Percentiles rank a stretch among this genome's conserved stretches.
Evolutionary conservation across 192 early-diverging fungal species (phyloP).

Genomic region (Podila minutissima): DNA sequence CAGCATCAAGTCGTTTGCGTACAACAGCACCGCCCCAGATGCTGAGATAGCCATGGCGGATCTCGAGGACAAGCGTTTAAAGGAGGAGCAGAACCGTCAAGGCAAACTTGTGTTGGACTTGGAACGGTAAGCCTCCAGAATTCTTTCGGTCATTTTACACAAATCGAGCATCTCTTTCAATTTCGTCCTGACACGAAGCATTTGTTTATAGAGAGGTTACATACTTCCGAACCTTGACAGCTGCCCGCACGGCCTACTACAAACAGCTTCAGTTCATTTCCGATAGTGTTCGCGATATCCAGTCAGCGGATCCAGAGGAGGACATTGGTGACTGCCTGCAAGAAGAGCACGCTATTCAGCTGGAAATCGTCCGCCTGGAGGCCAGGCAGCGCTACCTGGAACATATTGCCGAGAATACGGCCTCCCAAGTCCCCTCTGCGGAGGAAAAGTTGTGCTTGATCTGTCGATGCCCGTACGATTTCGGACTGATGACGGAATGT

Average conservation of each 20-base stretch:
- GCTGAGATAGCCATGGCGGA: conserved; percentile 27
- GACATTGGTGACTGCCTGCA: conserved; percentile 24
- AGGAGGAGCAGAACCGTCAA: conserved; percentile 21
- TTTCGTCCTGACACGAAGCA: too few species aligned
- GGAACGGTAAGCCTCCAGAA: conserved; percentile 12
- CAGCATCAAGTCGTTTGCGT: conserved; percentile 12
- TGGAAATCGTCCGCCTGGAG: conserved; percentile 13
- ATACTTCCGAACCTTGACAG: conserved; percentile 21
- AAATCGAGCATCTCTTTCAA: neutral
- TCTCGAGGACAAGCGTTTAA: conserved; percentile 18
- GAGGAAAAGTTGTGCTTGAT: conserved; percentile 37
- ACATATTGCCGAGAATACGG: conserved; percentile 11
- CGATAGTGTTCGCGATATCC: conserved; percentile 47
- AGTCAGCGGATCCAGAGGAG: conserved; percentile 11
- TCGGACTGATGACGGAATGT: conserved; percentile 40
- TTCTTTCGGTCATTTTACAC: neutral
- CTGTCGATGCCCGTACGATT: conserved; percentile 37
- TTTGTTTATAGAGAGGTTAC: conserved; percentile 12
- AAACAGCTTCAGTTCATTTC: conserved; percentile 52
- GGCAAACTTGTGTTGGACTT: conserved; percentile 15
- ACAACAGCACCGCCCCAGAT: neutral
- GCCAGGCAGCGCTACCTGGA: conserved; percentile 42
- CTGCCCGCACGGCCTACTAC: conserved; percentile 54
- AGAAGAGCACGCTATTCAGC: conserved; percentile 15
- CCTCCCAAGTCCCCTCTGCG: conserved; percentile 1